A percentile compares a stretch with the other conserved stretches of the same genome.
Conservation (phyloP, 2,329 filamentous ascomycete species). For the Colletotrichum costaricense region DNA sequence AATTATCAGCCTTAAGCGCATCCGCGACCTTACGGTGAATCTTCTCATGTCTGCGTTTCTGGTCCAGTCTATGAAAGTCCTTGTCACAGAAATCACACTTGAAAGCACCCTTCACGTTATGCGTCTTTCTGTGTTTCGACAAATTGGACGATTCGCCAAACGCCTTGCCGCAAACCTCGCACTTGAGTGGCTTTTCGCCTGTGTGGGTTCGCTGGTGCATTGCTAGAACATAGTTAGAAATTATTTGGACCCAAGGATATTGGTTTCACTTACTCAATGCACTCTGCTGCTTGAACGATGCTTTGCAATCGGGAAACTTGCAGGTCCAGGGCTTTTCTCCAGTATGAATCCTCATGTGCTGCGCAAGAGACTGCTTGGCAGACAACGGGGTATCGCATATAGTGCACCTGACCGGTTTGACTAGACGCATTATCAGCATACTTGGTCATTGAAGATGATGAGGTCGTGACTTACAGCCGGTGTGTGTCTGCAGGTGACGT, state of each 20-base stretch:
- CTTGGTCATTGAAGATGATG: constrained; percentile 20
- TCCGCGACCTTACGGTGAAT: constrained; percentile 44
- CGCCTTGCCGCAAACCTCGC: constrained; percentile 66
- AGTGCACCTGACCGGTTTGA: constrained; percentile 68
- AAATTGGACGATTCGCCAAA: constrained; percentile 76
- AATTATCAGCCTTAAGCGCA: constrained; percentile 2
- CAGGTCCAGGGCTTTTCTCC: constrained; percentile 74
- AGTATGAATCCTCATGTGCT: constrained; percentile 75
- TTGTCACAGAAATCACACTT: constrained; percentile 65
- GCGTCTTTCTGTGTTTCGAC: constrained; percentile 73
- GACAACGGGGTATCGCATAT: constrained; percentile 70
- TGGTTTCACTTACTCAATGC: constrained; percentile 65
- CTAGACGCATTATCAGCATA: constrained; percentile 50
- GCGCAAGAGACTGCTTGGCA: constrained; percentile 74
- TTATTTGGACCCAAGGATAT: constrained; percentile 3
- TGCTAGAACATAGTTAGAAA: constrained; percentile 51
- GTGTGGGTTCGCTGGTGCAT: constrained; percentile 76
- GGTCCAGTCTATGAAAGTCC: constrained; percentile 70
- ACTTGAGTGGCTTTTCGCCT: constrained; percentile 71
- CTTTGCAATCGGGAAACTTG: constrained; percentile 58
- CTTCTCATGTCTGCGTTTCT: constrained; percentile 66
- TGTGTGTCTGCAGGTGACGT: constrained; percentile 74
- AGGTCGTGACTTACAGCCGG: constrained; percentile 62
- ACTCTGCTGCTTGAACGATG: constrained; percentile 74
- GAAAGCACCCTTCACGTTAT: constrained; percentile 63